These are phyloP conservation scores for Trichoderma sp. DNA, from an alignment of 2,329 filamentous ascomycete genomes.

Conservation along the genomic window DNA sequence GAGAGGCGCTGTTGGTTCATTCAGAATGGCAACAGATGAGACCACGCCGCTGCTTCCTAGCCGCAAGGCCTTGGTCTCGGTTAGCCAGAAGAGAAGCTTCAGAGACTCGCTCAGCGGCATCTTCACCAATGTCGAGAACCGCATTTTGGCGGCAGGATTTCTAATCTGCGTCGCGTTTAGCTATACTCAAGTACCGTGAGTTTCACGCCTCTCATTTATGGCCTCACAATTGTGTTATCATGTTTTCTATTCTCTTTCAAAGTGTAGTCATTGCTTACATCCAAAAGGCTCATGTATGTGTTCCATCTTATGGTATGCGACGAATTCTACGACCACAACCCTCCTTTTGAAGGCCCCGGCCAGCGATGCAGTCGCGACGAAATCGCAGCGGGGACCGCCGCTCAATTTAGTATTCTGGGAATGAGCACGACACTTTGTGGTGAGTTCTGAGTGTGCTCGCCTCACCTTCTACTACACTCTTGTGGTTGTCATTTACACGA, in stretches of 20 bases:
- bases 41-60: conserved; percentile 6
- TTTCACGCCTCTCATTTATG: conserved; percentile 3
- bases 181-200: conserved; percentile 50
- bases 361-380: conserved; percentile 59
- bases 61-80: not conserved
- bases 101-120: conserved; percentile 7
- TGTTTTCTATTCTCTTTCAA: not conserved
- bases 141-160: conserved; percentile 57
- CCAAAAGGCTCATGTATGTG: conserved; percentile 53
- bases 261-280: conserved; percentile 11
- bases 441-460: conserved; percentile 15
- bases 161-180: conserved; percentile 53
- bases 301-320: conserved; percentile 73
- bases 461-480: too few species aligned
- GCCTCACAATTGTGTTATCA: not conserved
- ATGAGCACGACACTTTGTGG: conserved; percentile 68
- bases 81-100: not conserved
- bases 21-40: conserved; percentile 12
- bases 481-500: not conserved
- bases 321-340: conserved; percentile 60
- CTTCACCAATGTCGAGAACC: conserved; percentile 38
- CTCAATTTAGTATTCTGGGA: conserved; percentile 61
- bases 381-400: conserved; percentile 63
- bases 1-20: not conserved
- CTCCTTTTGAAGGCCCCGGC: conserved; percentile 44